Percentiles rank a stretch among this genome's conserved stretches.
These are phyloP conservation scores for Xerocomus amazonicus DNA, from an alignment of 1,284 basidiomycete genomes.

Conservation along the genomic window DNA sequence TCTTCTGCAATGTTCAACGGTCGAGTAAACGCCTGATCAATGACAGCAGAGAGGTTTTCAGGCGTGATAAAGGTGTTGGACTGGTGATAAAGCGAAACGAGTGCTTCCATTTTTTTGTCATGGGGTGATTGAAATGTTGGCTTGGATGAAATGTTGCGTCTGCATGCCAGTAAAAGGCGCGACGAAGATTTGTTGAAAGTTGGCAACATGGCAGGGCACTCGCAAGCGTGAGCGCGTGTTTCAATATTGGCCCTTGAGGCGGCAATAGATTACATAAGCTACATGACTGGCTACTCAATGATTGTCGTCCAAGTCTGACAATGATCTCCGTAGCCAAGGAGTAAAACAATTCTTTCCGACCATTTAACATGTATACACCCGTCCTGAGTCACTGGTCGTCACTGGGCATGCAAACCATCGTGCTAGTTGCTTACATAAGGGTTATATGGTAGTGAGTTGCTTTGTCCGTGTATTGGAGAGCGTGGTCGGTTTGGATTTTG, in stretches of 20 bases:
- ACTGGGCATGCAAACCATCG: too few relatives aligned
- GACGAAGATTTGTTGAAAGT: conserved; percentile 4
- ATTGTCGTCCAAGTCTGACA: neutral
- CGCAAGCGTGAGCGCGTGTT: neutral
- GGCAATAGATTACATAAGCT: conserved; percentile 17
- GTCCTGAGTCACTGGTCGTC: too few relatives aligned
- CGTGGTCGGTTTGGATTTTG: conserved; percentile 54
- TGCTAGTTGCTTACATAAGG: too few relatives aligned
- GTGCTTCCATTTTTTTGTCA: conserved; percentile 62
- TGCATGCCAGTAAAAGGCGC: conserved; percentile 9
- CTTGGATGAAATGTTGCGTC: conserved; percentile 24
- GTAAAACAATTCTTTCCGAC: too few relatives aligned
- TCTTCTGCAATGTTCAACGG: conserved; percentile 15
- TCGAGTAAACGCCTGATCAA: conserved; percentile 56
- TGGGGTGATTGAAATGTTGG: conserved; percentile 13
- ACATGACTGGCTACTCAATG: neutral
- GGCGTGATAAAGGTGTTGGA: conserved; percentile 60
- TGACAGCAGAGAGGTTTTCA: conserved; percentile 60
- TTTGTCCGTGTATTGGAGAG: conserved; percentile 64
- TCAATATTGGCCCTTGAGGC: too few relatives aligned
- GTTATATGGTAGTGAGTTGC: conserved; percentile 5
- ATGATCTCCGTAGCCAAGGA: too few relatives aligned
- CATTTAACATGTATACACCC: too few relatives aligned
- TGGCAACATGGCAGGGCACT: conserved; percentile 12
- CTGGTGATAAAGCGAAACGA: conserved; percentile 72